Base-by-base conservation (phyloP, 2,329 filamentous ascomycete genomes). In the Thelonectria olida region DNA sequence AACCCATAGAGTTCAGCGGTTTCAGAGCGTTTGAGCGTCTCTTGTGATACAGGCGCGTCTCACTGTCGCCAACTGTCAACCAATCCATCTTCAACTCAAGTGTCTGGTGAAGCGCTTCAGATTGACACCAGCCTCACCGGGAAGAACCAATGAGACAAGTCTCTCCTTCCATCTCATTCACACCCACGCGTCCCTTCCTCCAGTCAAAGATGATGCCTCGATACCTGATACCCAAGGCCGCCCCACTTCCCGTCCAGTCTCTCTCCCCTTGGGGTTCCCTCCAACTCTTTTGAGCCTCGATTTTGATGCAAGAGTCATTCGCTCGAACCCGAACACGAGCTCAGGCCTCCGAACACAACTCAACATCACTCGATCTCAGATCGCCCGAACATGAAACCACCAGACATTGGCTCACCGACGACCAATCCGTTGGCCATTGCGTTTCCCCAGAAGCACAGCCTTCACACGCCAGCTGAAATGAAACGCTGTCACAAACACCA, bases 381-480 rank as follows among this genome's bases (percentile, higher is more conserved):
- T 22, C 8, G 5, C 34, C 5, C n/a, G 34, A 5, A 15, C 34
- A 4, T 15, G 10, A 15, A 31, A 31, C 7, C 13, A 36, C 7
- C n/a, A 5, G n/a, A 15, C 13, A 20, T 22, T 42, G 5, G 17
- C 39, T 9, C 17, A 19, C 7, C 39, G 3, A 22, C 39, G 13
- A 22, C 19, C 39, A 41, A 22, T 22, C 39, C 20, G 17, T 8
- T 12, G 20, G 19, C 19, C 12, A 13, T 42, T 19, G 39, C 19
- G 20, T 42, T 42, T 42, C 19, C 19, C 39, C 39, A 22, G 39
- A 7, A 63, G 58, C 63, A 65, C 65, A 67, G 68, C 68, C 68
- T 65, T 67, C 58, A 50, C 50, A 61, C 53, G 60, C 56, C 63
- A 68, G 63, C 67, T 71, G 67, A 58, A 53, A 22, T 48, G 12